phyloP scores from a whole-genome alignment of 805 yeast species.

The Wickerhamiella allomyrinae region DNA sequence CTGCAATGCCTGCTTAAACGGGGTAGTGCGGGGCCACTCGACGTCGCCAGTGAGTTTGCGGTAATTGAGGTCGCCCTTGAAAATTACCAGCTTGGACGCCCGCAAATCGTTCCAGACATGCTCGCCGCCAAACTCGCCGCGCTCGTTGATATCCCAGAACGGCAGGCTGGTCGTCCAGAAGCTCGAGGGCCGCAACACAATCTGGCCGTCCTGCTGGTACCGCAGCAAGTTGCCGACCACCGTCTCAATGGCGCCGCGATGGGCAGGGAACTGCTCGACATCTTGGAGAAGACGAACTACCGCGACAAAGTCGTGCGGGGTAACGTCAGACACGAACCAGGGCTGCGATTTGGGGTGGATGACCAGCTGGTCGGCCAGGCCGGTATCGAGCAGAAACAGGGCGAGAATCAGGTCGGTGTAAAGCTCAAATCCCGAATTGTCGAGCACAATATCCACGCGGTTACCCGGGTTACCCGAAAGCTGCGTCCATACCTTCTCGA shows the following conservation, averaged over 20 bases:
- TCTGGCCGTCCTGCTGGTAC: conserved; percentile 33
- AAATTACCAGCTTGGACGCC: conserved; percentile 50
- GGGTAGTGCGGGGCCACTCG: conserved; percentile 70
- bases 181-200: conserved; percentile 42
- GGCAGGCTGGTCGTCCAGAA: conserved; percentile 81
- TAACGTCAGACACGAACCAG: conserved; percentile 96
- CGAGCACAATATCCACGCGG: conserved; percentile 71
- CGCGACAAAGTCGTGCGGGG: conserved; percentile 60
- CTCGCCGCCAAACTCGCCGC: conserved; percentile 43
- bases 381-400: conserved; percentile 54
- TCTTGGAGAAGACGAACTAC: conserved; percentile 45
- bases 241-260: conserved; percentile 33
- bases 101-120: conserved; percentile 46
- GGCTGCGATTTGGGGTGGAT: conserved; percentile 85
- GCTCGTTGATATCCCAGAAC: conserved; percentile 52
- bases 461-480: conserved; percentile 20
- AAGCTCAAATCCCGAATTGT: conserved; percentile 90
- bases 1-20: conserved; percentile 57
- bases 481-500: conserved; percentile 48
- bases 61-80: conserved; percentile 94
- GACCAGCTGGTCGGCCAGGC: conserved; percentile 47
- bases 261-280: conserved; percentile 34
- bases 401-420: conserved; percentile 67
- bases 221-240: conserved; percentile 34
- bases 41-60: conserved; percentile 88